Evolutionary conservation across 2,329 filamentous ascomycete genomes (phyloP).

Genomic region (Niveomyces coronatus): DNA sequence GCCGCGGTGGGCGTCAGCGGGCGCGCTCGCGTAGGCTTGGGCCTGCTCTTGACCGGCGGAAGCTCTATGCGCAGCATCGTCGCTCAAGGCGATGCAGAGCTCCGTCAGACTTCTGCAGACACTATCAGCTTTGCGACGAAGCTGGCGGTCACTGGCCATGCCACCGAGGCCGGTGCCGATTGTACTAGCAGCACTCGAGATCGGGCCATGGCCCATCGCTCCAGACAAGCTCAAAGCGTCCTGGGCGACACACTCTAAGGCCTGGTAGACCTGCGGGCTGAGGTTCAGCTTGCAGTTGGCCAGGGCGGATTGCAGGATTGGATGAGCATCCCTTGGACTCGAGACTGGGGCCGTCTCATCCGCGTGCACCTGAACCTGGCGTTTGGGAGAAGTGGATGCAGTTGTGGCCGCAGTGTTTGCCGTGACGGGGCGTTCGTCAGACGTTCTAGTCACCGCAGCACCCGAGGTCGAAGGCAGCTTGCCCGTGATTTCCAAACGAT

Average conservation of each 20-base stretch:
- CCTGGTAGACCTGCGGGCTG: constrained; percentile 60
- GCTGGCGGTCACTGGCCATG: constrained; percentile 65
- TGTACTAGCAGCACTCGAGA: constrained; percentile 55
- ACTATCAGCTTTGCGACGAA: constrained; percentile 83
- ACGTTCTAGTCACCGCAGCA: constrained; percentile 63
- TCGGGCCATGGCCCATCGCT: constrained; percentile 64
- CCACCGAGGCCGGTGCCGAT: constrained; percentile 44
- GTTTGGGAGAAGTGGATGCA: constrained; percentile 80
- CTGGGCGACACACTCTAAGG: constrained; percentile 68
- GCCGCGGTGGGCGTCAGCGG: constrained; percentile 12
- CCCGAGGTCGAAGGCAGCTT: constrained; percentile 77
- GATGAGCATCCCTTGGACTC: constrained; percentile 52
- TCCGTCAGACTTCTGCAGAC: constrained; percentile 90
- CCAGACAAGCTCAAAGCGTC: constrained; percentile 73
- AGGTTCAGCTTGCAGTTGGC: constrained; percentile 65
- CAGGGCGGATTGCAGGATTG: constrained; percentile 70
- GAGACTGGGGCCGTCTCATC: constrained; percentile 32
- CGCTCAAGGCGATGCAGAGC: constrained; percentile 73
- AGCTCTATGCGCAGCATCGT: constrained; percentile 34
- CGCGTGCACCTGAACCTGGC: constrained; percentile 24
- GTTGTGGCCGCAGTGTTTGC: constrained; percentile 88
- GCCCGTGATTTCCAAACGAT: constrained; percentile 79
- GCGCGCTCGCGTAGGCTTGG: constrained; percentile 6
- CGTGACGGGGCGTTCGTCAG: constrained; percentile 75
- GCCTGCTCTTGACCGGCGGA: constrained; percentile 2